Percentiles rank a stretch among this genome's conserved stretches.
Conservation (phyloP, 805 yeast species). For the Isabelozyma pseudorhagii region DNA sequence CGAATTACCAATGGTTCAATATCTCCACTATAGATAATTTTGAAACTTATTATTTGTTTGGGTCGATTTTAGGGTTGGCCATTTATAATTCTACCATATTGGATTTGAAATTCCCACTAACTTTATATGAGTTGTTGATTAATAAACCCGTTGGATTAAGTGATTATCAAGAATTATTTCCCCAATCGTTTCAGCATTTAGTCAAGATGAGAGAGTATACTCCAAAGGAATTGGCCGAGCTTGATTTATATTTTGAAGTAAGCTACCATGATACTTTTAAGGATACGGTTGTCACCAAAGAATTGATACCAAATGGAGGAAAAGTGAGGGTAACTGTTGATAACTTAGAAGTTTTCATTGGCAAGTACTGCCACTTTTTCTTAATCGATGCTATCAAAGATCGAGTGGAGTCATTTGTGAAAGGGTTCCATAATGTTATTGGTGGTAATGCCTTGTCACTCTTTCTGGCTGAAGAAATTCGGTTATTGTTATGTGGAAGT, state of each 20-base stretch:
- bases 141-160: constrained; percentile 50
- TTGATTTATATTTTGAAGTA: constrained; percentile 60
- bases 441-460: constrained; percentile 79
- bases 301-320: constrained; percentile 60
- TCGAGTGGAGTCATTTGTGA: constrained; percentile 57
- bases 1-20: constrained; percentile 75
- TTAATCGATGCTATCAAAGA: constrained; percentile 50
- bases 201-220: constrained; percentile 22
- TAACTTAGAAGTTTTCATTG: constrained; percentile 61
- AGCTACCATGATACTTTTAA: constrained; percentile 47
- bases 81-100: constrained; percentile 85
- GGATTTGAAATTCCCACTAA: constrained; percentile 73
- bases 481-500: constrained; percentile 73
- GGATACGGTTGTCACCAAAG: constrained; percentile 41
- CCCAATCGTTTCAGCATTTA: constrained; percentile 50
- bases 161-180: constrained; percentile 69
- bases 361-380: constrained; percentile 58
- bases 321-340: constrained; percentile 50
- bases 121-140: constrained; percentile 72
- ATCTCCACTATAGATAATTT: constrained; percentile 38
- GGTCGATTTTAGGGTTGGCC: constrained; percentile 86
- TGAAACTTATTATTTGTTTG: constrained; percentile 72
- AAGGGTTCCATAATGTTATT: constrained; percentile 73
- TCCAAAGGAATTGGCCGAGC: constrained; percentile 33
- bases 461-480: constrained; percentile 80